phyloP scores from a whole-genome alignment of 352 stramenopile species.

The Phytopythium aichiense region DNA sequence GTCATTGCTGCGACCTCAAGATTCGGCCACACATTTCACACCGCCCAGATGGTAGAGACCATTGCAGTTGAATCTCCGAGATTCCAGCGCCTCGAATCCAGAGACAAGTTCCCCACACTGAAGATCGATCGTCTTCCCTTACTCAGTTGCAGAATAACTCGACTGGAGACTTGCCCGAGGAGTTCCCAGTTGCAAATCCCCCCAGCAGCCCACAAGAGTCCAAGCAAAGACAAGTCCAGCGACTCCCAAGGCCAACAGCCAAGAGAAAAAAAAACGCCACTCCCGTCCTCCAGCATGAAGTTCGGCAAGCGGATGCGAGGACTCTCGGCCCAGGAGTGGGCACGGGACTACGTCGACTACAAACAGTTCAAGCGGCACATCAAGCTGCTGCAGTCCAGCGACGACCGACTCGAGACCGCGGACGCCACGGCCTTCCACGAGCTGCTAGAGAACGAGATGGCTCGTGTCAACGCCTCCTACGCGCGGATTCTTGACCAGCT shows the following conservation, averaged over 20 bases:
- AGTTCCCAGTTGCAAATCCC: neutral
- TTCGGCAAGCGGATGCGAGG: constrained; percentile 81
- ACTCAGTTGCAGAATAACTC: neutral
- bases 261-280: neutral
- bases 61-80: constrained; percentile 3
- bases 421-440: constrained; percentile 17
- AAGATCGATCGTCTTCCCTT: neutral
- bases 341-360: constrained; percentile 75
- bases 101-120: neutral
- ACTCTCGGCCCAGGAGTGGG: constrained; percentile 54
- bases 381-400: constrained; percentile 23
- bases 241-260: neutral
- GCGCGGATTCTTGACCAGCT: constrained; percentile 52
- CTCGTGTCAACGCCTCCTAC: constrained; percentile 57
- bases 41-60: neutral
- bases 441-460: constrained; percentile 43
- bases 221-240: neutral
- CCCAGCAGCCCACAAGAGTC: neutral
- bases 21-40: neutral
- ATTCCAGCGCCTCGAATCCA: neutral
- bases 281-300: constrained; percentile 43
- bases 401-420: constrained; percentile 7
- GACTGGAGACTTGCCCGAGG: neutral
- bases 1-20: neutral
- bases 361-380: constrained; percentile 73